These are phyloP conservation scores for Pelargonium nanum DNA, from an alignment of 345 rosid species.

Conservation along the genomic window DNA sequence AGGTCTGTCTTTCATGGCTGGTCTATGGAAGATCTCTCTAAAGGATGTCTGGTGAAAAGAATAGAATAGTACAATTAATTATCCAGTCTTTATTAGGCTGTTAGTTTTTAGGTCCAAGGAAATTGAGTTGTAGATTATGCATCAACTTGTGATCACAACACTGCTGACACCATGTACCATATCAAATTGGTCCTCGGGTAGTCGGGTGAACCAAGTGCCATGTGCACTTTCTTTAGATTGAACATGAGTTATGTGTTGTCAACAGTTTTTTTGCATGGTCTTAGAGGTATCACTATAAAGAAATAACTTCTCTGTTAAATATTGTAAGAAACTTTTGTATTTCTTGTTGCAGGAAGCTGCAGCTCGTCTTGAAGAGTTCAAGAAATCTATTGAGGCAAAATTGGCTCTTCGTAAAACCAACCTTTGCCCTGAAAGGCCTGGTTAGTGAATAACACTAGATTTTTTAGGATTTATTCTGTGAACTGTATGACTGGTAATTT, in stretches of 20 bases:
- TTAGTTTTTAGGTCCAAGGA: background rate
- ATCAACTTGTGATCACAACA: background rate
- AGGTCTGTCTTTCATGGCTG: background rate
- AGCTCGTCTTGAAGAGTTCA: conserved; percentile 84
- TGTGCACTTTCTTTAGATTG: background rate
- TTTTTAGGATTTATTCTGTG: background rate
- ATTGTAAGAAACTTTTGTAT: background rate
- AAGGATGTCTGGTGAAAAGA: background rate
- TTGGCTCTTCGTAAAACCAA: conserved; percentile 82
- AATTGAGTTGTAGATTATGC: background rate
- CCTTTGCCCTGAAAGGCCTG: conserved; percentile 91
- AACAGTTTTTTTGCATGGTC: background rate
- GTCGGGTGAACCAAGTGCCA: background rate
- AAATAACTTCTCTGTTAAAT: background rate
- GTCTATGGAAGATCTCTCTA: background rate
- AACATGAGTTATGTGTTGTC: background rate
- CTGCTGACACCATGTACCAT: background rate
- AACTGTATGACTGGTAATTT: background rate
- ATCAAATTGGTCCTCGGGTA: background rate
- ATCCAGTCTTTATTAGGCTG: background rate
- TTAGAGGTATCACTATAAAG: background rate
- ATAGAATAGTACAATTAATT: background rate
- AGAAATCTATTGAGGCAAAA: conserved; percentile 72
- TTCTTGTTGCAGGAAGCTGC: conserved; percentile 54
- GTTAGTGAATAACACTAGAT: conserved; percentile 27